Base-by-base conservation (phyloP, 2,329 filamentous ascomycete genomes). In the Akanthomyces dipterigenus region DNA sequence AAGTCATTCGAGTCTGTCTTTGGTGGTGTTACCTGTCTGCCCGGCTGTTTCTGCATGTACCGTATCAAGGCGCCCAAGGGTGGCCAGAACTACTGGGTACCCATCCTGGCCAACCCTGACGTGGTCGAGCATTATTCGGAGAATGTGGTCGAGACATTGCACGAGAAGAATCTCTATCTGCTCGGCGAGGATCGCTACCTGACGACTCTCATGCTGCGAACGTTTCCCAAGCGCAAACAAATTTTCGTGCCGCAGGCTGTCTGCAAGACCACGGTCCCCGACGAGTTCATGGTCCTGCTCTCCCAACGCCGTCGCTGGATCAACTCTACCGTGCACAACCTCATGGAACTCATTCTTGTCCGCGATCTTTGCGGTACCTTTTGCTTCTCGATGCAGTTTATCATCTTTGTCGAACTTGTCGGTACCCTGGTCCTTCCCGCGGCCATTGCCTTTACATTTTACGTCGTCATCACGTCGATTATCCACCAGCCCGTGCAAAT, bases 21-120 rank as follows among this genome's bases (percentile, higher is more conserved):
- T 76, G 95, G 95, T 77, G 95, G 95, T 89, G 95, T 99, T 64
- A 99, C 95, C 65, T 99, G 95, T 82, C 82, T 99, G 68, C 95
- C 95, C 18, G 95, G 95, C 66, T 99, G 95, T 81, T 99, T 99
- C 87, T 97, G 92, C 82, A 99, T 99, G 96, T 99, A 99, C 80
- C 90, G 95, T 70, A 98, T 99, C 84, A 99, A 99, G 78, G 90
- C 95, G 34, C 96, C 95, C 63, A 99, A 99, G 79, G 95, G 95
- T 66, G 93, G 90, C 28, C 92, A 98, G 74, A 98, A 99, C 80
- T 99, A 98, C 78, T 99, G 95, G 95, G 95, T 99, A 26, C 95
- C 95, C 8, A 98, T 99, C 70, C 84, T 99, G 65, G 95, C 95
- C 68, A 99, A 99, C 74, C 96, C 96, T 3, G 96, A 99, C 71